Percentiles rank a stretch among this genome's conserved stretches.
phyloP scores from a whole-genome alignment of 2,329 filamentous ascomycete genomes.

The Teratosphaeriaceae sp. region DNA sequence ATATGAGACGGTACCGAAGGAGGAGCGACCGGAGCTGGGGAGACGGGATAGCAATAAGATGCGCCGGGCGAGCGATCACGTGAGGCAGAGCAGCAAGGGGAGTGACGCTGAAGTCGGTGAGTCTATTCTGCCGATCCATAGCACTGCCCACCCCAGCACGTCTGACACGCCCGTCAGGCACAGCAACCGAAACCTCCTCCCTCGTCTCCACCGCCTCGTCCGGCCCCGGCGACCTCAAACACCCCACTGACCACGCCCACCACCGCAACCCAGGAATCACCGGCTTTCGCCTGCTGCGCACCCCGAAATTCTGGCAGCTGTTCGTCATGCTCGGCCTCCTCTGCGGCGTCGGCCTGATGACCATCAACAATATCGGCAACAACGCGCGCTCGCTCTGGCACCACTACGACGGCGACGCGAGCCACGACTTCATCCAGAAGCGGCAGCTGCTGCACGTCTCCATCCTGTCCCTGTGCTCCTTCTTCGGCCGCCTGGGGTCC shows the following conservation, averaged over 20 bases:
- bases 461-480: conserved; percentile 84
- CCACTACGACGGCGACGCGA: conserved; percentile 68
- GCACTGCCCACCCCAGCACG: neutral
- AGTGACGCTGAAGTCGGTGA: conserved; percentile 55
- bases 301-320: conserved; percentile 81
- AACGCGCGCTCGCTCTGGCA: conserved; percentile 80
- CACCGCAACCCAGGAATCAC: conserved; percentile 83
- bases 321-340: conserved; percentile 85
- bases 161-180: conserved; percentile 6
- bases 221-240: conserved; percentile 44
- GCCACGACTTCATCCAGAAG: conserved; percentile 67
- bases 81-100: conserved; percentile 33
- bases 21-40: conserved; percentile 42
- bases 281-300: conserved; percentile 65
- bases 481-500: conserved; percentile 65
- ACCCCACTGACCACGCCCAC: conserved; percentile 39
- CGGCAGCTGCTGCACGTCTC: conserved; percentile 90
- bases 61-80: conserved; percentile 40
- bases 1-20: conserved; percentile 52
- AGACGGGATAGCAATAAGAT: conserved; percentile 39
- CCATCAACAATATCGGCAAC: conserved; percentile 98
- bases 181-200: conserved; percentile 61
- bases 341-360: conserved; percentile 93
- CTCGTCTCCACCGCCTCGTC: conserved; percentile 54
- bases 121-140: conserved; percentile 21